Percentiles rank a stretch among this genome's conserved stretches.
phyloP scores from a whole-genome alignment of 192 early-diverging fungal genomes.

The Geranomyces variabilis region DNA sequence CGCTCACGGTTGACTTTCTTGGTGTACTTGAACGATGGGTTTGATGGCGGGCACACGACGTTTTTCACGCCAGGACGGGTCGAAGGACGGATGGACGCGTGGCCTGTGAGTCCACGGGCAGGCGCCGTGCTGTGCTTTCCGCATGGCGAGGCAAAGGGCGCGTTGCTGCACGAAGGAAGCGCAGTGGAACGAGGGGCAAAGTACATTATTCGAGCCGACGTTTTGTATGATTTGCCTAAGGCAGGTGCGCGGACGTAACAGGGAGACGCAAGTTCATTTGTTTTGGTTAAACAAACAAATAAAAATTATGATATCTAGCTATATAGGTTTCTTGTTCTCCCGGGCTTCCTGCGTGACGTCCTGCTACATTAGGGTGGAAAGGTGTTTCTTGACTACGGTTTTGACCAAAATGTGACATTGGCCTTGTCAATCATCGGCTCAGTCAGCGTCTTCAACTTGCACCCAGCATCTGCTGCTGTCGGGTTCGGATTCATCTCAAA shows the following conservation, averaged over 20 bases:
- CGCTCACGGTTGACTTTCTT: conserved; percentile 52
- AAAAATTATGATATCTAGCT: too few species aligned
- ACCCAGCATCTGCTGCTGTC: too few species aligned
- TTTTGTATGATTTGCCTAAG: conserved; percentile 42
- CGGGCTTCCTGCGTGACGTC: too few species aligned
- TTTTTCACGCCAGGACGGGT: conserved; percentile 46
- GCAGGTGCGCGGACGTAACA: neutral
- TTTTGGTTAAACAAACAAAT: too few species aligned
- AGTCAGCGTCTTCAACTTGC: too few species aligned
- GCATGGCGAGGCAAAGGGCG: conserved; percentile 50
- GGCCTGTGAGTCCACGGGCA: conserved; percentile 39
- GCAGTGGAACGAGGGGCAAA: conserved; percentile 46
- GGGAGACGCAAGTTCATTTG: too few species aligned
- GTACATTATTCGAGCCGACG: conserved; percentile 57
- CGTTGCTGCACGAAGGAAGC: conserved; percentile 54
- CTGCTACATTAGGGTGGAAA: too few species aligned
- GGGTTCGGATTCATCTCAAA: too few species aligned
- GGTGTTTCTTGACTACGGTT: too few species aligned
- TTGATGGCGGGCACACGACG: conserved; percentile 52
- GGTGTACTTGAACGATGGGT: conserved; percentile 54
- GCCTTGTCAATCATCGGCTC: too few species aligned
- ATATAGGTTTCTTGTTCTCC: too few species aligned
- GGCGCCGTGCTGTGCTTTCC: conserved; percentile 55
- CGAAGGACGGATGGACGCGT: conserved; percentile 48
- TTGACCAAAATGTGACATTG: too few species aligned